Percentiles rank a stretch among this genome's conserved stretches.
Evolutionary conservation across 352 stramenopile genomes (phyloP).

Genomic region (Albugo candida): DNA sequence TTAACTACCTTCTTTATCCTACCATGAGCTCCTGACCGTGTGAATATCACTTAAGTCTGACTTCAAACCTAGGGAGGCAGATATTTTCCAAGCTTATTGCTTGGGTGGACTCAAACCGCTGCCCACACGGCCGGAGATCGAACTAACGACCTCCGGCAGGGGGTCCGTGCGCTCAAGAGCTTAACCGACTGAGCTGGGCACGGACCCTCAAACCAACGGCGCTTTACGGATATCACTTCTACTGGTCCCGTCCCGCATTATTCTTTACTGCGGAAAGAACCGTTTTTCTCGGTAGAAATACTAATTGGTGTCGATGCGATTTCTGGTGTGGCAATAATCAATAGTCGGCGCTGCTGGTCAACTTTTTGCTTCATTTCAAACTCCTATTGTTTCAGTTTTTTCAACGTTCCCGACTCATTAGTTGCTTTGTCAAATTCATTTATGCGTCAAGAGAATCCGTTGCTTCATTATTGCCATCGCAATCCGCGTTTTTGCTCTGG

Average conservation of each 20-base stretch:
- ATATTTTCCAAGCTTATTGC: too few relatives aligned
- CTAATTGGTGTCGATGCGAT: not conserved
- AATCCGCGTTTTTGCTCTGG: not conserved
- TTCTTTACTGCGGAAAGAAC: not conserved
- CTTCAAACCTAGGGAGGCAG: too few relatives aligned
- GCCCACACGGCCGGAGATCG: too few relatives aligned
- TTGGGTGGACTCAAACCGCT: too few relatives aligned
- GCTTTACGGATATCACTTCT: not conserved
- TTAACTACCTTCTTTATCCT: too few relatives aligned
- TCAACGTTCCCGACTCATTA: not conserved
- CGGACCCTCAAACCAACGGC: too few relatives aligned
- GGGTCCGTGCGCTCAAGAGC: too few relatives aligned
- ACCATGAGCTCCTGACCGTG: too few relatives aligned
- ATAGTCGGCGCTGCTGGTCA: not conserved
- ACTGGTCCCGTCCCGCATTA: not conserved
- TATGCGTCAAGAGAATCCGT: not conserved
- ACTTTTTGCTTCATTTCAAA: not conserved
- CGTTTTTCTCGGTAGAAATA: not conserved
- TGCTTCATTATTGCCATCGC: not conserved
- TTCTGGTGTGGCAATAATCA: not conserved
- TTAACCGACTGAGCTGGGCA: too few relatives aligned
- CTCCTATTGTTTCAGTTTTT: too few relatives aligned
- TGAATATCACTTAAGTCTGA: too few relatives aligned
- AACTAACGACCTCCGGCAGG: too few relatives aligned
- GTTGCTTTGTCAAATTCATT: not conserved